Evolutionary conservation across 2,329 filamentous ascomycete genomes (phyloP).

Genomic region (Alternaria alternata): DNA sequence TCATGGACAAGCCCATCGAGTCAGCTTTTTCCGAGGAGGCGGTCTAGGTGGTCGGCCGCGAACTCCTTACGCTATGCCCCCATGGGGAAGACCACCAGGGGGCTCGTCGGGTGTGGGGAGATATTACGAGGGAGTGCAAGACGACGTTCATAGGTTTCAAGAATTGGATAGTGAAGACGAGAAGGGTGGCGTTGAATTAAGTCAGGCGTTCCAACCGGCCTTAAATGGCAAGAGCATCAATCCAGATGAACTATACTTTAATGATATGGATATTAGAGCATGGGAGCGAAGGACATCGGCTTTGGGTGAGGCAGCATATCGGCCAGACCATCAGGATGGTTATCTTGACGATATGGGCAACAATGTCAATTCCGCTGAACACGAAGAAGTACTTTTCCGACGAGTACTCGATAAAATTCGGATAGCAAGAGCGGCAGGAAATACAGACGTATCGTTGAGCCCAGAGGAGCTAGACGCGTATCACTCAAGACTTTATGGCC

Average conservation of each 20-base stretch:
- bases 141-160: constrained; percentile 65
- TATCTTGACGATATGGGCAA: constrained; percentile 54
- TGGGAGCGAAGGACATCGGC: constrained; percentile 51
- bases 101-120: constrained; percentile 61
- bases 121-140: constrained; percentile 58
- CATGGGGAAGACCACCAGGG: constrained; percentile 99
- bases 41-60: constrained; percentile 99
- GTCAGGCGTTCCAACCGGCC: constrained; percentile 48
- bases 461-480: constrained; percentile 82
- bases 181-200: constrained; percentile 55
- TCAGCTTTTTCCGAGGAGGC: constrained; percentile 99
- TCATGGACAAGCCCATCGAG: constrained; percentile 99
- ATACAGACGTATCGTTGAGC: constrained; percentile 79
- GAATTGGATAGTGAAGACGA: constrained; percentile 68
- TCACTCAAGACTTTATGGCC: constrained; percentile 70
- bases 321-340: constrained; percentile 62
- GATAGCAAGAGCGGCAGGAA: constrained; percentile 77
- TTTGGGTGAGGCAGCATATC: constrained; percentile 58
- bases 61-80: constrained; percentile 91
- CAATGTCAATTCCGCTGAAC: constrained; percentile 50
- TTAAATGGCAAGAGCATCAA: constrained; percentile 45
- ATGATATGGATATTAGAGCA: constrained; percentile 56
- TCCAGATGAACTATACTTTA: constrained; percentile 59
- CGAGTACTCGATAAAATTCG: constrained; percentile 82
- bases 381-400: constrained; percentile 80